Base-by-base conservation (phyloP, 352 stramenopile species). In the Halophytophthora polymorphica region DNA sequence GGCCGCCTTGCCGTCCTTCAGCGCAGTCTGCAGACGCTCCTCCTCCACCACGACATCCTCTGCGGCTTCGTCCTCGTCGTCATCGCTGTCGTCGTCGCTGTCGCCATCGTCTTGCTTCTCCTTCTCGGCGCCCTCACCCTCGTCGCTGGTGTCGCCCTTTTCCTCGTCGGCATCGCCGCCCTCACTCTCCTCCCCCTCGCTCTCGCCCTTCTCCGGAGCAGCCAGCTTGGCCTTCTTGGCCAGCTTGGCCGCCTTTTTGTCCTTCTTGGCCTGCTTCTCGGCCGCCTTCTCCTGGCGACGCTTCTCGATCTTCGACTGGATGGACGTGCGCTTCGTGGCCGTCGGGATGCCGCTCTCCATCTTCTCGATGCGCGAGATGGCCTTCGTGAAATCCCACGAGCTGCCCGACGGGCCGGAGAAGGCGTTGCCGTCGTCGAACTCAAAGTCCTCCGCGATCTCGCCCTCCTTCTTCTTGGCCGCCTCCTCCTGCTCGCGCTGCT, bases 371-470 rank as follows among this genome's bases (percentile, higher is more conserved):
- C 80, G 76, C 18, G 85, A 92, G 46, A 96, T 95, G 25, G 81
- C 80, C 38, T 91, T 85, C 7, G 80, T 92, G 47, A 95, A 95
- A 59, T 95, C 81, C 84, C 84, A 95, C 1, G 83, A 94, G 43
- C 73, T 89, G 37, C 82, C 82, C 1, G 61, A 64, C 10, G 74
- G 58, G 14, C 71, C 64, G 25, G 71, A 53, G 48, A 86, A 89
- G 11, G 55, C 59, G 44, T 66, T 57, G 23, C 61, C 71, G 37
- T 95, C 82, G 39, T 92, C 84, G 50, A 95, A 95, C 69, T 91
- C 73, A 56, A 96, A 96, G 53, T 77, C 64, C 48, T 95, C 86
- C n/a, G 64, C 64, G 58, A 96, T 87, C 44, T 75, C 66, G 23
- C 28, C 71, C 35, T 83, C 56, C 57, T 88, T 85, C 45, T 77